phyloP scores from a whole-genome alignment of 2,329 filamentous ascomycete species.

The Keithomyces neogunnii region DNA sequence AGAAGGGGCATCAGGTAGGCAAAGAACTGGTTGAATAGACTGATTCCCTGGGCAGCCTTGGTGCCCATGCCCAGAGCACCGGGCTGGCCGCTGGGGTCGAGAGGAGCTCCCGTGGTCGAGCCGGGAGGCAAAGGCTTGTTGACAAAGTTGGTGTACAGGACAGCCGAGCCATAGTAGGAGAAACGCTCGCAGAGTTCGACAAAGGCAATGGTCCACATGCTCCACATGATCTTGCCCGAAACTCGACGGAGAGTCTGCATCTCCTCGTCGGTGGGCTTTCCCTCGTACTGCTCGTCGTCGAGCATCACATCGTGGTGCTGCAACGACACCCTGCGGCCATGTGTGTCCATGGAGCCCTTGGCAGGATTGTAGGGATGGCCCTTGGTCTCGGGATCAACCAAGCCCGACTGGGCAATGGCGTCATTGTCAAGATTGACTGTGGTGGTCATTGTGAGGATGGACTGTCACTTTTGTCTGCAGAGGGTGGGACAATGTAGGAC shows the following conservation, averaged over 20 bases:
- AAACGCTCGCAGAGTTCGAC: slow-evolving; percentile 71
- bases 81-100: slow-evolving; percentile 24
- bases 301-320: slow-evolving; percentile 12
- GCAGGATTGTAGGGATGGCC: slow-evolving; percentile 17
- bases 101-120: slow-evolving; percentile 44
- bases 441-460: slow-evolving; percentile 22
- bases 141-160: slow-evolving; percentile 61
- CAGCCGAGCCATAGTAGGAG: slow-evolving; percentile 65
- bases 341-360: slow-evolving; percentile 19
- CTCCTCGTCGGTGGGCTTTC: slow-evolving; percentile 53
- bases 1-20: slow-evolving; percentile 51
- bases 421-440: slow-evolving; percentile 26
- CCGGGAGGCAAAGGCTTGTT: slow-evolving; percentile 43
- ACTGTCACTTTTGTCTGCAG: background rate
- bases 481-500: background rate
- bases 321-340: slow-evolving; percentile 10
- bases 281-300: slow-evolving; percentile 21
- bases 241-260: slow-evolving; percentile 52
- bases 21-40: slow-evolving; percentile 52
- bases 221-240: slow-evolving; percentile 55
- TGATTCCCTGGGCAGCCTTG: slow-evolving; percentile 40
- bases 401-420: slow-evolving; percentile 24
- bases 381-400: slow-evolving; percentile 21
- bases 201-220: slow-evolving; percentile 61
- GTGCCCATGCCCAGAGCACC: slow-evolving; percentile 52